Base-by-base conservation (phyloP, 352 stramenopile genomes). In the Phytophthora sp. region DNA sequence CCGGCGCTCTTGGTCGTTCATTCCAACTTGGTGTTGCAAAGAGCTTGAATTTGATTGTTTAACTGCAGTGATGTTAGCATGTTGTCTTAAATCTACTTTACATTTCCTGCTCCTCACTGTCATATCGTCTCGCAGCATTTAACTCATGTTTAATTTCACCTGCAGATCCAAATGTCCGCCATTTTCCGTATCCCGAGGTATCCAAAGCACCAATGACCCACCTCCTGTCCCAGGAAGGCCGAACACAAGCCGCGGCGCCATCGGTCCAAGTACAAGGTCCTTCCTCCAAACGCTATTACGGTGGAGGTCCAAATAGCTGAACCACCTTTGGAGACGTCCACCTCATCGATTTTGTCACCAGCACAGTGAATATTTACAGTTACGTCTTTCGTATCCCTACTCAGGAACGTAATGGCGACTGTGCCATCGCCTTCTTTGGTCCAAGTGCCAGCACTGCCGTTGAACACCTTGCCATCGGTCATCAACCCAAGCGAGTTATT, bases 391-490 rank as follows among this genome's bases (percentile, higher is more conserved):
- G 29, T 59, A 31, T 73, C 68, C 5, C 12, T 54, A 51, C 64
- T 75, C n/a, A 42, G 16, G 42, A 75, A 75, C 0, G 30, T 63
- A 8, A 75, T 24, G 11, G 35, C 30, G 13, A 69, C 46, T 0
- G 24, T 50, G 16, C 67, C 62, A 24, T 75, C 56, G 20, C 63
- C 60, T 20, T 44, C 44, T 15, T 69, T 63, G 13, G 58, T 55
- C 65, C 65, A 73, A 18, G 12, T 42, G 9, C 58, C 75, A 13
- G 50, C 54, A 36, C 57, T 79, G n/a, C 46, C 38, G 0, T 46
- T 50, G 41, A 84, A 81, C 2, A 72, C 72, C 35, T 74, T 71
- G 18, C 73, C 51, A 7, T 69, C 41, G 1, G 61, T 67, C 23
- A 21, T 59, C 9, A 84, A 42, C 1, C 69, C 76, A 7, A 84